Base-by-base conservation (phyloP, 495 filamentous ascomycete genomes). In the Friedmanniomyces simplex region DNA sequence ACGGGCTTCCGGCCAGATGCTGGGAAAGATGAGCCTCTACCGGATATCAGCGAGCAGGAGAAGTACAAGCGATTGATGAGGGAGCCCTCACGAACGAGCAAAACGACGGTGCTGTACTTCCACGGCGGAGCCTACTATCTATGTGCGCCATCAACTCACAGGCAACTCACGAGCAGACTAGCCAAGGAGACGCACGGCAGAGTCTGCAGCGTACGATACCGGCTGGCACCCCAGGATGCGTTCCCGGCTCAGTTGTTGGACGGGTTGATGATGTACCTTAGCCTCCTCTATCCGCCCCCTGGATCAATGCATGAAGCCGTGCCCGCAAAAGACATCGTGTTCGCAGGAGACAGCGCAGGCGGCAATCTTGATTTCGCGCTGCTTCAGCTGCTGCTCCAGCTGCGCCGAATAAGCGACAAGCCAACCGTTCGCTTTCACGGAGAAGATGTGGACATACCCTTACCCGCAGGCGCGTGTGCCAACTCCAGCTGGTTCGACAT, bases 71-170 rank as follows among this genome's bases (percentile, higher is more conserved):
- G 77, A 50, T 67, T 96, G 72, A 83, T 87, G 74, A 79, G 77
- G 62, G 89, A 94, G 61, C 76, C 80, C 25, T 45, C 52, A 47
- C 12, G 61, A 24, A 77, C 69, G 11, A 79, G 74, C 22, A 74
- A 80, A n/a, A 78, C 79, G 34, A 90, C 87, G 0, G 70, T 95
- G 0, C 72, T 96, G 26, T 95, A 89, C 66, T 84, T 96, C 67
- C 91, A 97, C 67, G 91, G 91, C 43, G 91, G 91, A 30, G 89
- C 83, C n/a, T 86, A 87, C 71, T 89, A 76, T 53, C 66, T 95
- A 52, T 80, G 89, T 76, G 89, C 91, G 55, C 89, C 89, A 12
- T 75, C 77, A 54, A 83, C 81, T 0, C 86, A 74, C 54, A 77
- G 82, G 12, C 58, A 70, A 6, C 54, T 72, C 3, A 70, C 72